Evolutionary conservation across 139 green algal species (phyloP).

Genomic region (Choricystis sp.): DNA sequence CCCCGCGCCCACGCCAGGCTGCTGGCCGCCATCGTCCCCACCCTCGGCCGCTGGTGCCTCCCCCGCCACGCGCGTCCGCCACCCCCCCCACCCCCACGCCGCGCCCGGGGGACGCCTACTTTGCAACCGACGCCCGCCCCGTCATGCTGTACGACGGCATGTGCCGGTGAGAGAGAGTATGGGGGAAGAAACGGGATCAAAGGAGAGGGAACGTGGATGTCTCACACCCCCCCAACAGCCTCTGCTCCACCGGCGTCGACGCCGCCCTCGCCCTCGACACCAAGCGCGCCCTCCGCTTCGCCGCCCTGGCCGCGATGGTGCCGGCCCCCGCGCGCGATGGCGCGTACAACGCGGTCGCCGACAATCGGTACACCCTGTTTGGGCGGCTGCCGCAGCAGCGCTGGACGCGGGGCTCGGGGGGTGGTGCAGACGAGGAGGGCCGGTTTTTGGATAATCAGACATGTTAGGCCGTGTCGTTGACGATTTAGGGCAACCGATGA

Average conservation of each 20-base stretch:
- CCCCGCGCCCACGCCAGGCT: too few relatives aligned
- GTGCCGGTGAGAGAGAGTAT: too few relatives aligned
- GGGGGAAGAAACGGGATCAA: too few relatives aligned
- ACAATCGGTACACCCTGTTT: slow-evolving; percentile 46
- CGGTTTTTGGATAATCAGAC: background rate
- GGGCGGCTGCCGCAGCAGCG: too few relatives aligned
- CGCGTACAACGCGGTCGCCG: slow-evolving; percentile 37
- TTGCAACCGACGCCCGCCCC: slow-evolving; percentile 40
- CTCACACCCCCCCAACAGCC: too few relatives aligned
- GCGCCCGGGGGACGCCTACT: slow-evolving; percentile 17
- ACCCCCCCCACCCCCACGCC: background rate
- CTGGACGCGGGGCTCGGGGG: too few relatives aligned
- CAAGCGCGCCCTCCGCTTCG: slow-evolving; percentile 32
- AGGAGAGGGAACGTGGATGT: too few relatives aligned
- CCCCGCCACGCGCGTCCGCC: background rate
- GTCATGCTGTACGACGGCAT: slow-evolving; percentile 72
- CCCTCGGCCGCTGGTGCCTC: background rate
- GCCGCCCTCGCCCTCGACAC: slow-evolving; percentile 52
- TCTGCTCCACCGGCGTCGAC: slow-evolving; percentile 68
- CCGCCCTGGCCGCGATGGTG: slow-evolving; percentile 36
- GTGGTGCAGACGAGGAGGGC: background rate
- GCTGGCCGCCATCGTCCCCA: background rate
- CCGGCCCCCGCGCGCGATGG: slow-evolving; percentile 27
- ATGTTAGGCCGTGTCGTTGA: too few relatives aligned
- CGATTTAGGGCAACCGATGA: too few relatives aligned